Evolutionary conservation across 2,329 filamentous ascomycete species (phyloP).

Genomic region (Aspergillus sp.): DNA sequence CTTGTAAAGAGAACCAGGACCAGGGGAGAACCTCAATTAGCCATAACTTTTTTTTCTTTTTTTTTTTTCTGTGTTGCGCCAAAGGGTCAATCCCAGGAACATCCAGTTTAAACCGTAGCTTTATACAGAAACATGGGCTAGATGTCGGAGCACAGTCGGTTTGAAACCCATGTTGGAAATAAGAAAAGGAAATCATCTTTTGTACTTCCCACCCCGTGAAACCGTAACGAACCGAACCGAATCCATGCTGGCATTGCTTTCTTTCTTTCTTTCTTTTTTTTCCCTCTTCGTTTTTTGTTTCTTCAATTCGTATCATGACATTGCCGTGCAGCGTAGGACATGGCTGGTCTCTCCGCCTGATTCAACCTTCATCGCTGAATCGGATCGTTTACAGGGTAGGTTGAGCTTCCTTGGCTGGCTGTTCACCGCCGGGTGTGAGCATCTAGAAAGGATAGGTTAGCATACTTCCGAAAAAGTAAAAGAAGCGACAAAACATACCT

Average conservation of each 20-base stretch:
- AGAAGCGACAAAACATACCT: slow-evolving; percentile 46
- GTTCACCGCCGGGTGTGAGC: slow-evolving; percentile 36
- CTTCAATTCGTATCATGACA: background rate
- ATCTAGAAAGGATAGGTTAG: slow-evolving; percentile 17
- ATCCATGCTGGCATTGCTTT: background rate
- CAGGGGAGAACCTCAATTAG: slow-evolving; percentile 4
- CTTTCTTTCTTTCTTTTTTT: background rate
- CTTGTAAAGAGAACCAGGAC: slow-evolving; percentile 5
- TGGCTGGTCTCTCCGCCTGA: slow-evolving; percentile 9
- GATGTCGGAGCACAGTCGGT: background rate
- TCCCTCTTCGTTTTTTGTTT: background rate
- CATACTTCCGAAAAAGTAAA: too few species aligned
- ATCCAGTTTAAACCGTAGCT: background rate
- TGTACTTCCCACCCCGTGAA: background rate
- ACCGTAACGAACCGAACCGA: background rate
- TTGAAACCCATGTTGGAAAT: background rate
- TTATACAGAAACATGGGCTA: background rate
- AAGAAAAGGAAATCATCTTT: background rate
- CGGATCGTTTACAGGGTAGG: slow-evolving; percentile 31
- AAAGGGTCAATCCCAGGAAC: background rate
- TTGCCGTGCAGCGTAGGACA: slow-evolving; percentile 2
- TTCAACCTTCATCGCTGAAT: slow-evolving; percentile 12
- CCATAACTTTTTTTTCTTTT: slow-evolving; percentile 6
- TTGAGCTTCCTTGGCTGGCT: slow-evolving; percentile 25
- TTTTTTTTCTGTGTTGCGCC: background rate